phyloP scores from a whole-genome alignment of 1,284 basidiomycete species.

The Tremellales sp. region DNA sequence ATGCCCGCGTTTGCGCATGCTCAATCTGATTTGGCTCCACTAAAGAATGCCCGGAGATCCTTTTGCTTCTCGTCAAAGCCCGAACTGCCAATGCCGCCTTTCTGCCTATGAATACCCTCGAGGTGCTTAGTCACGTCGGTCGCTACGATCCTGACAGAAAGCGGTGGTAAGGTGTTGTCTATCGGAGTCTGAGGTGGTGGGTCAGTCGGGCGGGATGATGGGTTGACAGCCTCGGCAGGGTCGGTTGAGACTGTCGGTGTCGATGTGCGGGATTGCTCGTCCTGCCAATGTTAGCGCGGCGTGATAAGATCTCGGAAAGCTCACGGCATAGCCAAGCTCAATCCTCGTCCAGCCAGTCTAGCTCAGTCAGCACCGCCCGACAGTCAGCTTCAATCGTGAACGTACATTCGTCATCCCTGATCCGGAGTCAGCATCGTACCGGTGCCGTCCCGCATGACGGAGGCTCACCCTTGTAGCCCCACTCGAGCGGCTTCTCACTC shows the following conservation, averaged over 20 bases:
- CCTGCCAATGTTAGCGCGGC: constrained; percentile 8
- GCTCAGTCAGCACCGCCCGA: too few species aligned
- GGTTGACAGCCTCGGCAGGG: not conserved
- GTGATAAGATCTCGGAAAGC: constrained; percentile 2
- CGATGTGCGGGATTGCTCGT: constrained; percentile 12
- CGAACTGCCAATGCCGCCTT: constrained; percentile 68
- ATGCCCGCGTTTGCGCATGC: too few species aligned
- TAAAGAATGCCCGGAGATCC: constrained; percentile 71
- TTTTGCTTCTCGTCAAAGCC: constrained; percentile 70
- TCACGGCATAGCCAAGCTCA: constrained; percentile 45
- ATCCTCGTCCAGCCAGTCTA: constrained; percentile 52
- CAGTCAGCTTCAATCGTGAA: not conserved
- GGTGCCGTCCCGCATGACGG: not conserved
- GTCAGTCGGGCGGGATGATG: constrained; percentile 28
- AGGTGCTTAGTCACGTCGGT: constrained; percentile 48
- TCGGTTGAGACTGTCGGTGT: constrained; percentile 1
- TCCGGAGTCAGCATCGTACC: constrained; percentile 1
- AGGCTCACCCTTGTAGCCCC: constrained; percentile 42
- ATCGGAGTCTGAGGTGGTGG: constrained; percentile 17
- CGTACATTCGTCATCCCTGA: constrained; percentile 49
- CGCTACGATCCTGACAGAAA: constrained; percentile 35
- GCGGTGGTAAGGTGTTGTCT: constrained; percentile 14
- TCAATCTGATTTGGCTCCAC: constrained; percentile 44
- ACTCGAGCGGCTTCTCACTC: constrained; percentile 36
- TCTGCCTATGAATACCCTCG: constrained; percentile 58